Base-by-base conservation (phyloP, 2,329 filamentous ascomycete genomes). In the Knoxdaviesia capensis region DNA sequence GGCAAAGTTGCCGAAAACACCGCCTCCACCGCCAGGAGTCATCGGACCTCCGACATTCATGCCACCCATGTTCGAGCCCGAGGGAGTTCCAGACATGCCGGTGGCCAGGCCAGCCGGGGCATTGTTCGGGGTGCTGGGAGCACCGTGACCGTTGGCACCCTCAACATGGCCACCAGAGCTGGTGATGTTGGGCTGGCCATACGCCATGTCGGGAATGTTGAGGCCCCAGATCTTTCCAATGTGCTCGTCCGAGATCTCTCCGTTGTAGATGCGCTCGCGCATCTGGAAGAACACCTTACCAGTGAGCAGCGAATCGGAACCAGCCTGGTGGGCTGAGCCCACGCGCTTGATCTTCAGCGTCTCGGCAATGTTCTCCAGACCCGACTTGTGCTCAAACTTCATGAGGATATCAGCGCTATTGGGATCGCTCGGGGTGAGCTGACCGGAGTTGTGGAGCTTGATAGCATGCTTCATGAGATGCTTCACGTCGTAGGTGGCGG, bases 261-360 rank as follows among this genome's bases (percentile, higher is more conserved):
- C 80, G 51, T 80, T 79, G 61, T 93, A 96, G 48, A 96, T 83
- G 54, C 83, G 77, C 55, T 86, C 80, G 45, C 79, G 76, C 67
- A 96, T 80, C 53, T 86, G 81, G 72, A 93, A 98, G 62, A 94
- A 98, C 31, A 94, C 85, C 51, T 81, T 80, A 40, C 90, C 90
- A 0, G 90, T 98, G 31, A 98, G 72, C 51, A 94, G 73, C 20
- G 86, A 88, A 59, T 98, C 90, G 1, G 84, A 93, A 31, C 88
- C 90, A 35, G 87, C 90, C 55, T 93, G 87, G 57, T 98, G 90
- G 41, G 85, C 82, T 33, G 77, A 74, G 7, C 90, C 90, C 32
- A 92, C 69, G 40, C 90, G 77, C 62, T 90, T 86, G 44, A 94
- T 80, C 53, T 86, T 88, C 46, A 98, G 74, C 46, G 87, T 83